A percentile compares a stretch with the other conserved stretches of the same genome.
Conservation (phyloP, 768 basidiomycete species). For the Leccinum disarticulatum region DNA sequence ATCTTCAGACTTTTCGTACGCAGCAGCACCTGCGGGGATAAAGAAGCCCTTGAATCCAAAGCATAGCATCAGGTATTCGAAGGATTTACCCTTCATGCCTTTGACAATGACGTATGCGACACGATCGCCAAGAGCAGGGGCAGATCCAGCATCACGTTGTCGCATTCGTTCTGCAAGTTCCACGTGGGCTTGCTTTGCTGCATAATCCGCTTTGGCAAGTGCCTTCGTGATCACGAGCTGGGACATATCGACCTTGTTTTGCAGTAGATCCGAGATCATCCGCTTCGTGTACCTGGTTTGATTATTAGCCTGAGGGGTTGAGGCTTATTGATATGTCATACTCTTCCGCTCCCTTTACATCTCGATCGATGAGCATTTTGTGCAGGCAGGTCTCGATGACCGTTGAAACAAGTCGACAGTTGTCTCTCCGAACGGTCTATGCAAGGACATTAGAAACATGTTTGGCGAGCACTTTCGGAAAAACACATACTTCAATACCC, state of each 20-base stretch:
- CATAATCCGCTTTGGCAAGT: slow-evolving; percentile 88
- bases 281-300: slow-evolving; percentile 84
- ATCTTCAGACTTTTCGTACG: slow-evolving; percentile 98
- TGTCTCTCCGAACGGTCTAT: slow-evolving; percentile 96
- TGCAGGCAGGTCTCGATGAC: slow-evolving; percentile 98
- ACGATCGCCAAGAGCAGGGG: slow-evolving; percentile 96
- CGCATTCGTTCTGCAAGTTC: slow-evolving; percentile 96
- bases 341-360: slow-evolving; percentile 93
- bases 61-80: neutral
- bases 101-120: slow-evolving; percentile 99
- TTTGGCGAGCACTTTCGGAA: neutral
- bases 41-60: neutral
- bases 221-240: slow-evolving; percentile 99
- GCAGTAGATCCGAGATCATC: slow-evolving; percentile 88
- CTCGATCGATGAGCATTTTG: slow-evolving; percentile 95
- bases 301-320: slow-evolving; percentile 17
- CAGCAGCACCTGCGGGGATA: slow-evolving; percentile 73
- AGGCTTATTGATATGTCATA: slow-evolving; percentile 38
- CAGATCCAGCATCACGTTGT: slow-evolving; percentile 95
- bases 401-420: slow-evolving; percentile 96
- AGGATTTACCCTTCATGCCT: slow-evolving; percentile 77
- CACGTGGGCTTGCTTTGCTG: slow-evolving; percentile 93
- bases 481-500: slow-evolving; percentile 83
- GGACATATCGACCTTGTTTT: slow-evolving; percentile 98
- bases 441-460: neutral